These are phyloP conservation scores for Talaromyces sp. DNA, from an alignment of 2,329 filamentous ascomycete species.

Conservation along the genomic window DNA sequence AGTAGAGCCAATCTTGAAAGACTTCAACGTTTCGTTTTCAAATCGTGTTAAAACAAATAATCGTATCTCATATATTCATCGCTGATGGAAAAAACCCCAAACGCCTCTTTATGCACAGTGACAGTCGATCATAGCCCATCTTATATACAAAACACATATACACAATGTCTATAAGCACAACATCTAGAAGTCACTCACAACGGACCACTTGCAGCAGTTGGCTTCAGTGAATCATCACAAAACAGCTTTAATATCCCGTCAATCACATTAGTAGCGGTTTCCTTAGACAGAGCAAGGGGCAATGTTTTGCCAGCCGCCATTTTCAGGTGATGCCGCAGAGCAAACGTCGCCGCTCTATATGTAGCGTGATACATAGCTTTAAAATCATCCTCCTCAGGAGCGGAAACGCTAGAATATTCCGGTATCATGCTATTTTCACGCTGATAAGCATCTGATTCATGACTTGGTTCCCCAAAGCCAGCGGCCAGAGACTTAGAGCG, in stretches of 20 bases:
- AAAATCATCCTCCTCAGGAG: conserved; percentile 36
- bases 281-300: conserved; percentile 33
- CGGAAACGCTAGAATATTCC: not conserved
- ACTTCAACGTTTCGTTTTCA: no score
- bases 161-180: not conserved
- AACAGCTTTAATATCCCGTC: conserved; percentile 42
- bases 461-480: conserved; percentile 9
- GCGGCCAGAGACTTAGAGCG: conserved; percentile 23
- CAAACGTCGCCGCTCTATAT: conserved; percentile 43
- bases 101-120: not conserved
- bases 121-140: not conserved
- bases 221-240: conserved; percentile 33
- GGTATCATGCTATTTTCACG: not conserved
- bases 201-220: not conserved
- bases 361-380: conserved; percentile 45
- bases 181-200: not conserved
- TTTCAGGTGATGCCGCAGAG: conserved; percentile 40
- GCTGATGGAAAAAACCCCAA: not conserved
- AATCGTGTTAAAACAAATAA: no score
- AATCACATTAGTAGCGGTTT: conserved; percentile 41
- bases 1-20: no score
- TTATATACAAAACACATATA: not conserved
- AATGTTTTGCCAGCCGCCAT: conserved; percentile 12
- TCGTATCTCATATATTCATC: conserved; percentile 1
- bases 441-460: conserved; percentile 14